Evolutionary conservation across 768 basidiomycete genomes (phyloP), one percentile per base, ranked within the genome.

Genomic region (Boletus edulis): DNA sequence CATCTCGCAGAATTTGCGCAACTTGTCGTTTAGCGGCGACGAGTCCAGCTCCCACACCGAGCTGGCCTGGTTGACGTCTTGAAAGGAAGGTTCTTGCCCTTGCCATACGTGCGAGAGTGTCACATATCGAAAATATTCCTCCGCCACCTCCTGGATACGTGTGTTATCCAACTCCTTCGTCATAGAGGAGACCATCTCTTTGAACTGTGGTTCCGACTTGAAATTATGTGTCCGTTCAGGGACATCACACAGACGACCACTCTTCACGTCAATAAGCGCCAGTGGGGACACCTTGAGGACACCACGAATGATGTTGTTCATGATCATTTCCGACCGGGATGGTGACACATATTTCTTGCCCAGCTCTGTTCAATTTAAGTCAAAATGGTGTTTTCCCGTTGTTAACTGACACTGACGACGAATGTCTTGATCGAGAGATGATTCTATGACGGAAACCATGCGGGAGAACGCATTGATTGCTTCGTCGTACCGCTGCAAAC

Each of bases 91-190:
- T 13, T 62, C 61, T 1, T 41, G 15, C 13, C 60, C 56, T 10
- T 50, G 20, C 60, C 60, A 61, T 5, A 53, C 46, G 10, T 61
- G 60, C 7, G 60, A 61, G 4, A 61, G 29, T 20, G 48, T 56
- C 31, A 56, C 54, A 31, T 56, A 61, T 45, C 38, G 34, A 5
- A 61, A 53, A 14, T 54, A 61, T 20, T 34, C 13, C 13, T 5
- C 46, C 22, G 42, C 46, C 9, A 56, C 58, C 5, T 4, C 14
- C 11, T 7, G 43, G 29, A 62, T 54, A 2, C 35, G 46, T 18
- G 11, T 7, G 15, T 42, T n/a, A 34, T 62, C 58, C 37, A 57
- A 27, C 13, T 38, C 14, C 29, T 35, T 41, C 4, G 49, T 41
- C 52, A 54, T 52, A 15, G 59, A 61, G 7, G 52, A 52, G 11